Conservation (phyloP, 2,329 filamentous ascomycete species). For the Pestalotiopsis fici region DNA sequence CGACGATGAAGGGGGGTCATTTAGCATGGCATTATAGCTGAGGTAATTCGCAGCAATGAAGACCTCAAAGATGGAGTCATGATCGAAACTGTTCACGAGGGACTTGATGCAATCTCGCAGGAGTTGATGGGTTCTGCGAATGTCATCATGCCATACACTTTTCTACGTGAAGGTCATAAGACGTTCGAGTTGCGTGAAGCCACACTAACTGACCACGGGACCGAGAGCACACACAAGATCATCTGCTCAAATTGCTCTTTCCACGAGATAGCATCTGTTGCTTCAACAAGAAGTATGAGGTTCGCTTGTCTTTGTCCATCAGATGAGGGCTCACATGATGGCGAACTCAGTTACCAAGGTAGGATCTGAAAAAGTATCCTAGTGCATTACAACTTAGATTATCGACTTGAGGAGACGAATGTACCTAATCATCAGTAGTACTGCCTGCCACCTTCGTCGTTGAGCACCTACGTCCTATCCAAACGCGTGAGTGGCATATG, state of each 20-base stretch:
- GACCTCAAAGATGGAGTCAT: not conserved
- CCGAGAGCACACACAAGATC: not conserved
- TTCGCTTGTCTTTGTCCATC: not conserved
- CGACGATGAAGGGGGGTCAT: too few species aligned
- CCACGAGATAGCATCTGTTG: not conserved
- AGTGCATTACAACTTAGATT: too few species aligned
- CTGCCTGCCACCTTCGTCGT: not conserved
- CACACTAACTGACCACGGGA: not conserved
- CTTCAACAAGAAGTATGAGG: not conserved
- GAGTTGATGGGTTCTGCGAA: not conserved
- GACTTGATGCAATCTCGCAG: not conserved
- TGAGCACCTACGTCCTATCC: not conserved
- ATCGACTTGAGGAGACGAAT: too few species aligned
- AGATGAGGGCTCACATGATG: not conserved
- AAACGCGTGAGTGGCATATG: not conserved
- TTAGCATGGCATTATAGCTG: too few species aligned
- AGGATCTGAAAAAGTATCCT: too few species aligned
- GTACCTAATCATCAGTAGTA: not conserved
- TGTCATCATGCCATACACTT: not conserved
- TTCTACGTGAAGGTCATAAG: not conserved
- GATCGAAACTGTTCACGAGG: not conserved
- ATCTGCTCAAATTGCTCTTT: not conserved
- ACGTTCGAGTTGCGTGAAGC: not conserved
- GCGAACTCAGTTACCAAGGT: not conserved
- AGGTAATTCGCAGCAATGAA: not conserved